A percentile compares a stretch with the other conserved stretches of the same genome.
phyloP scores from a whole-genome alignment of 306 rosid species.

The Purshia tridentata region DNA sequence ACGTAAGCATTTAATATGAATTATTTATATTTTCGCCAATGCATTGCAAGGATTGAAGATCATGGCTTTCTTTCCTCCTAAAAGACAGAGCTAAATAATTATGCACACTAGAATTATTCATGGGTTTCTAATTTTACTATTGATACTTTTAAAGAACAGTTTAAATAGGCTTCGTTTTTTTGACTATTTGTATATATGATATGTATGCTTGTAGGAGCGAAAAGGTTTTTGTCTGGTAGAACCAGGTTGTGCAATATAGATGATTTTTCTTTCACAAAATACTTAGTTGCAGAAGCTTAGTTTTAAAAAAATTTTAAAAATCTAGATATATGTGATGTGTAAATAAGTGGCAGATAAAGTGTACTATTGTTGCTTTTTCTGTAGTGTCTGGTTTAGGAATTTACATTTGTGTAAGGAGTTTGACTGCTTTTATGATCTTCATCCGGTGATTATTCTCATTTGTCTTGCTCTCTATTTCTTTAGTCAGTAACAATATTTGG shows the following conservation, averaged over 20 bases:
- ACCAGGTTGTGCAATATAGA: background rate
- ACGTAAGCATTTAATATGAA: slow-evolving; percentile 53
- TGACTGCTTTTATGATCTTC: background rate
- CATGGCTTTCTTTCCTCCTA: background rate
- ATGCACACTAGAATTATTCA: background rate
- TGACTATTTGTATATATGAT: background rate
- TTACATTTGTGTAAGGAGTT: background rate
- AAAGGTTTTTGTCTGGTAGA: background rate
- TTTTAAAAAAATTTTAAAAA: background rate
- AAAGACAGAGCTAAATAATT: background rate
- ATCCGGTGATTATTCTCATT: background rate
- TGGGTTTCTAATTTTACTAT: background rate
- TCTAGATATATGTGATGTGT: background rate
- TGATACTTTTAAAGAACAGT: background rate
- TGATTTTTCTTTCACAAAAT: background rate
- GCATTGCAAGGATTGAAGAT: slow-evolving; percentile 12
- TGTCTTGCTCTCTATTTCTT: background rate
- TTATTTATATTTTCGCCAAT: slow-evolving; percentile 16
- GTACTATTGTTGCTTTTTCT: background rate
- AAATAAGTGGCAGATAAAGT: background rate
- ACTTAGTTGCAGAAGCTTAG: background rate
- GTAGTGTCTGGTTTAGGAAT: background rate
- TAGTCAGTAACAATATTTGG: background rate
- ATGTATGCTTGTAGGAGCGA: background rate
- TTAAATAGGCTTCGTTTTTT: background rate